These are phyloP conservation scores for Globisporangium alternatum DNA, from an alignment of 352 stramenopile species.

Conservation along the genomic window DNA sequence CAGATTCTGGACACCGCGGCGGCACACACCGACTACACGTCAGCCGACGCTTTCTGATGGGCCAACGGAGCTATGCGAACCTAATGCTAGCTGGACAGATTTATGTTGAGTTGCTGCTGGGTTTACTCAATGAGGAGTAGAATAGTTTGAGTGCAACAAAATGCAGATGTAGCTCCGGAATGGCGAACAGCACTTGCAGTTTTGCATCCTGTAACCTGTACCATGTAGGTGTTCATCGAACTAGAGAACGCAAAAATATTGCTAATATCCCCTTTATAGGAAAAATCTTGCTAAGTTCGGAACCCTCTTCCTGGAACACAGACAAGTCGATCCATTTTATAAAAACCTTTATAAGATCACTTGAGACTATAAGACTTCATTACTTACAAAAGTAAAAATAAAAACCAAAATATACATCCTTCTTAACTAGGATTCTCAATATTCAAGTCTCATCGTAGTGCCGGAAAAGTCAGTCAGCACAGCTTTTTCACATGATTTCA, in stretches of 20 bases:
- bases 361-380: too few species aligned
- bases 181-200: too few species aligned
- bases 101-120: too few species aligned
- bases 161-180: too few species aligned
- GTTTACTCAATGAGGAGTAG: too few species aligned
- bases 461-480: too few species aligned
- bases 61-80: too few species aligned
- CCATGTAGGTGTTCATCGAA: too few species aligned
- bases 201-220: too few species aligned
- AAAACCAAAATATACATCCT: background rate
- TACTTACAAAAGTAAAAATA: background rate
- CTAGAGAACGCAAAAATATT: too few species aligned
- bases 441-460: background rate
- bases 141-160: too few species aligned
- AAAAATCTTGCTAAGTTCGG: background rate
- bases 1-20: constrained; percentile 28
- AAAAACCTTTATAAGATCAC: background rate
- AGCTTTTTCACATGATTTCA: background rate
- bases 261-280: background rate
- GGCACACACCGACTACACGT: constrained; percentile 7
- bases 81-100: too few species aligned
- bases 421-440: background rate
- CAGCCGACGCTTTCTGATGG: constrained; percentile 4
- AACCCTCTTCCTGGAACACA: background rate
- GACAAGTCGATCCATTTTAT: background rate